These are phyloP conservation scores for Mycena chlorophos DNA, from an alignment of 768 basidiomycete genomes.

Conservation along the genomic window DNA sequence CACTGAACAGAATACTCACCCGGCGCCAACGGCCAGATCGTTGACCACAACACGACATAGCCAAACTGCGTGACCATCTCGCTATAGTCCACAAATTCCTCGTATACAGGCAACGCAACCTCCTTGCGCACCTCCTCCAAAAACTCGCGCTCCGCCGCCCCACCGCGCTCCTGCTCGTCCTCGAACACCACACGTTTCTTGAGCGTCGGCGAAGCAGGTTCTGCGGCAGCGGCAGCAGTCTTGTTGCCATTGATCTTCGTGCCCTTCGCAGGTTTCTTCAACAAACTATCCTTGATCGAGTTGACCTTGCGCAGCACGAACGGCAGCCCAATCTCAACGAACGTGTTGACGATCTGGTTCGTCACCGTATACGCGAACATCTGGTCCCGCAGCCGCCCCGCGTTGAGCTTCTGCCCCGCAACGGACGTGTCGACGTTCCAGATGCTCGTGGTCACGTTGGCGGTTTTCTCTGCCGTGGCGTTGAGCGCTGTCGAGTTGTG, in stretches of 20 bases:
- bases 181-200: constrained; percentile 78
- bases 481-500: constrained; percentile 8
- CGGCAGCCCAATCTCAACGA: constrained; percentile 80
- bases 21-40: constrained; percentile 91
- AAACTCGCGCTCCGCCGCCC: constrained; percentile 73
- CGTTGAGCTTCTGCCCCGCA: constrained; percentile 61
- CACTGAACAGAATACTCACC: constrained; percentile 39
- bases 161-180: constrained; percentile 57
- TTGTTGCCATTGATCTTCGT: constrained; percentile 16
- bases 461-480: constrained; percentile 22
- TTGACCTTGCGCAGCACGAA: constrained; percentile 64
- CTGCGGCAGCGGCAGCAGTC: constrained; percentile 5
- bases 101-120: constrained; percentile 77
- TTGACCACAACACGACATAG: constrained; percentile 88
- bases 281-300: constrained; percentile 42
- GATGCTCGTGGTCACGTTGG: constrained; percentile 37
- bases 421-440: constrained; percentile 56
- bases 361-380: constrained; percentile 94
- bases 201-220: constrained; percentile 7
- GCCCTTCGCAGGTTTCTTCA: constrained; percentile 34
- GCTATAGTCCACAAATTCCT: constrained; percentile 83
- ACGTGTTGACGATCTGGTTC: constrained; percentile 78
- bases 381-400: constrained; percentile 77
- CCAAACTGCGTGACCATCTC: constrained; percentile 98
- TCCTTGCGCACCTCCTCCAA: constrained; percentile 77